Evolutionary conservation across 2,329 filamentous ascomycete species (phyloP).

Genomic region (Colletotrichum agaves): DNA sequence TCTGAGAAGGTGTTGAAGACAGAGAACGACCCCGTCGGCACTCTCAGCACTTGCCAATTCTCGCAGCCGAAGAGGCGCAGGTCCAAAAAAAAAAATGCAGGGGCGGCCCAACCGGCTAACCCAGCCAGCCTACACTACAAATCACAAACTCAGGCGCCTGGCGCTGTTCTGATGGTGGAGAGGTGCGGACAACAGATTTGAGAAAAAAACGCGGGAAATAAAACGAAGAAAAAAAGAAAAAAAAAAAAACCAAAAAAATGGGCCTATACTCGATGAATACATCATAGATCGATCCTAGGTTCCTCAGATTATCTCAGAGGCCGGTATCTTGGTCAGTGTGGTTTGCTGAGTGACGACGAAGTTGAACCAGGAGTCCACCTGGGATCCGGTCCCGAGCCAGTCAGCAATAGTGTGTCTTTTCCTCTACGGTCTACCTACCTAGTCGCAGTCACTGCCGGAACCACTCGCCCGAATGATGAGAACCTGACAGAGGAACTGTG

Average conservation of each 20-base stretch:
- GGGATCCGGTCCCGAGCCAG: background rate
- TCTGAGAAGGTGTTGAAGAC: background rate
- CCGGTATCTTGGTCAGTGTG: background rate
- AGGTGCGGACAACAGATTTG: background rate
- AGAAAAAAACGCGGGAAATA: no score
- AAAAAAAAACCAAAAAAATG: no score
- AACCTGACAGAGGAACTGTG: background rate
- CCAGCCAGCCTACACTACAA: background rate
- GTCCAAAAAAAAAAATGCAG: background rate
- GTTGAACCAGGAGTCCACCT: conserved; percentile 1
- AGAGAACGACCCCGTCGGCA: background rate
- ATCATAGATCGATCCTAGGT: conserved; percentile 32
- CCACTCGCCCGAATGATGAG: background rate
- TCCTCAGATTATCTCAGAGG: background rate
- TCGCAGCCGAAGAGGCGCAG: background rate
- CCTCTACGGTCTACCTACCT: background rate
- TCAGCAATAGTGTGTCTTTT: background rate
- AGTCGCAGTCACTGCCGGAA: background rate
- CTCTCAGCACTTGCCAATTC: conserved; percentile 7
- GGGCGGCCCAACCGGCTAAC: conserved; percentile 9
- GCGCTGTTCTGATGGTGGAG: background rate
- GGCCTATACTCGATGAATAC: conserved; percentile 22
- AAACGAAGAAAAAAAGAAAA: conserved; percentile 4
- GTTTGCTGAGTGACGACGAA: background rate
- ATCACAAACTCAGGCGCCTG: background rate